These are phyloP conservation scores for Solanum dulcamara DNA, from an alignment of 257 asterid genomes.

Conservation along the genomic window DNA sequence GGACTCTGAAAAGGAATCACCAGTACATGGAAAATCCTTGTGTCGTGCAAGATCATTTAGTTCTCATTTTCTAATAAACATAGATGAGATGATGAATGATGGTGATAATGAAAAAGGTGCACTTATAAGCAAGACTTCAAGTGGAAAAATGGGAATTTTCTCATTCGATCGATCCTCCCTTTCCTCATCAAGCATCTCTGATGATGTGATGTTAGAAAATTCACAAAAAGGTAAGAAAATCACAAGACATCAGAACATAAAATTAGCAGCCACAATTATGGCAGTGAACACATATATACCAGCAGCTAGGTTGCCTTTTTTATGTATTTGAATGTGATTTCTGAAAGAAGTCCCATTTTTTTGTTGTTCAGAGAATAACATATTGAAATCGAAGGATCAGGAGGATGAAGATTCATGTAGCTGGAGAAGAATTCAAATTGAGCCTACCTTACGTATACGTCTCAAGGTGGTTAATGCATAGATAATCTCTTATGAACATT, in stretches of 20 bases:
- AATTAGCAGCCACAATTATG: not conserved
- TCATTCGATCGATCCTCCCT: constrained; percentile 6
- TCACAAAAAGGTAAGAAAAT: not conserved
- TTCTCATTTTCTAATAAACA: constrained; percentile 12
- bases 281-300: not conserved
- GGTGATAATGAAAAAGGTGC: not conserved
- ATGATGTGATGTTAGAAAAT: not conserved
- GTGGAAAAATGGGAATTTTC: constrained; percentile 8
- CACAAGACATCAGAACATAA: not conserved
- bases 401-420: constrained; percentile 12
- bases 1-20: constrained; percentile 5
- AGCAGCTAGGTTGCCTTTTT: not conserved
- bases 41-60: constrained; percentile 18
- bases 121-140: not conserved
- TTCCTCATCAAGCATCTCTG: constrained; percentile 1
- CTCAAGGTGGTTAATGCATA: constrained; percentile 21
- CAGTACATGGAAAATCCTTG: constrained; percentile 1
- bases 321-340: not conserved
- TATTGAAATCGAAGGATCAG: not conserved
- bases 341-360: not conserved
- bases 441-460: constrained; percentile 23
- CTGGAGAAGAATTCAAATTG: constrained; percentile 15
- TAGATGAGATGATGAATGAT: constrained; percentile 7
- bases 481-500: not conserved
- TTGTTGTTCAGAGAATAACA: not conserved